Percentiles rank a stretch among this genome's conserved stretches.
Evolutionary conservation across 116 monocot genomes (phyloP).

Genomic region (Phalaenopsis hybrid): DNA sequence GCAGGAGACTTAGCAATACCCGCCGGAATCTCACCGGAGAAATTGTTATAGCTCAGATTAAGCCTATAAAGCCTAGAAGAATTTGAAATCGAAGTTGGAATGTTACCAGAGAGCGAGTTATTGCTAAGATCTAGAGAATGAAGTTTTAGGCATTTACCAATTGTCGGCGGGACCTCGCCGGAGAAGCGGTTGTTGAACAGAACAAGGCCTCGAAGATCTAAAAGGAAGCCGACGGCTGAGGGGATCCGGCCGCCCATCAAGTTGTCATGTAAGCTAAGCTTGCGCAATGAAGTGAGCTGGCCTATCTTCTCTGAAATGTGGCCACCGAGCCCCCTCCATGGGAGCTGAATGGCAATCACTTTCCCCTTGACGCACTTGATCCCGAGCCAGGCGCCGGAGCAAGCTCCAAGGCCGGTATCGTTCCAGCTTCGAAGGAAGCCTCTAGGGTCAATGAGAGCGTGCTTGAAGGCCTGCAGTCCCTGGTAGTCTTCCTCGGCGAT

Average conservation of each 20-base stretch:
- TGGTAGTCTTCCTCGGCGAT: conserved; percentile 28
- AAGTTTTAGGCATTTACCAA: conserved; percentile 30
- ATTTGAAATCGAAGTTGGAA: conserved; percentile 21
- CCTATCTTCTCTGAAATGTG: conserved; percentile 25
- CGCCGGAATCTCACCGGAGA: conserved; percentile 30
- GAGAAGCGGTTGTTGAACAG: conserved; percentile 51
- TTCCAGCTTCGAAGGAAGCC: conserved; percentile 38
- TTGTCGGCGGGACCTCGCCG: conserved; percentile 28
- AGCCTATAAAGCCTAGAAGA: conserved; percentile 31
- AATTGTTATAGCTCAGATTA: conserved; percentile 45
- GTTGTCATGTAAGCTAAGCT: conserved; percentile 40
- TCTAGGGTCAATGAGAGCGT: conserved; percentile 18
- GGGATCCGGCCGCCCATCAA: conserved; percentile 33
- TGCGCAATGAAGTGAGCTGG: conserved; percentile 25
- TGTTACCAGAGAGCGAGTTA: conserved; percentile 27
- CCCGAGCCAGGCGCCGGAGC: conserved; percentile 32
- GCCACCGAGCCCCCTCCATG: conserved; percentile 26
- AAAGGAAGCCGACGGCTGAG: conserved; percentile 23
- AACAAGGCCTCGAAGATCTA: conserved; percentile 32
- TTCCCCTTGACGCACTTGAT: conserved; percentile 38
- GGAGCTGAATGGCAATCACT: conserved; percentile 37
- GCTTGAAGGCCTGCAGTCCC: conserved; percentile 39
- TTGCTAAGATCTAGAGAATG: conserved; percentile 42
- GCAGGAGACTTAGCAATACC: conserved; percentile 13
- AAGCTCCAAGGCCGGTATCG: conserved; percentile 32